Evolutionary conservation across 257 asterid species (phyloP).

Genomic region (Forsythia suspensa): DNA sequence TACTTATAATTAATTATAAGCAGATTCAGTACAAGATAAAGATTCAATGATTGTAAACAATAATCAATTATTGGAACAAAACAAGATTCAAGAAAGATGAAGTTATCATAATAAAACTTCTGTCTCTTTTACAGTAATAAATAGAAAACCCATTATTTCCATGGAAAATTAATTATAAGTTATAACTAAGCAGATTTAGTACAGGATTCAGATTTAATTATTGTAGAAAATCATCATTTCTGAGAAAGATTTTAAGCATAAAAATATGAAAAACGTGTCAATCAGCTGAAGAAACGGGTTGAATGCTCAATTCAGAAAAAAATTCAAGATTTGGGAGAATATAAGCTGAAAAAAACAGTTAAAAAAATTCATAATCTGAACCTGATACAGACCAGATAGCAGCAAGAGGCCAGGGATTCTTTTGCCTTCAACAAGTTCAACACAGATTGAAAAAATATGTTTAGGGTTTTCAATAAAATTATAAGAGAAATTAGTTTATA

Average conservation of each 20-base stretch:
- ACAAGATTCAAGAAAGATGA: neutral
- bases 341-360: neutral
- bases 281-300: too few species aligned
- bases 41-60: neutral
- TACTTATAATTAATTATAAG: neutral
- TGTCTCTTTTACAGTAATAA: too few species aligned
- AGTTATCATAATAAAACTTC: too few species aligned
- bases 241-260: neutral
- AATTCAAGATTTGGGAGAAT: neutral
- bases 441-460: slow-evolving; percentile 10
- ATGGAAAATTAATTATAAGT: neutral
- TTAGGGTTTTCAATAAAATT: slow-evolving; percentile 17
- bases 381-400: slow-evolving; percentile 23
- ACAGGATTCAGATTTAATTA: neutral
- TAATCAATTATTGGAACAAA: neutral
- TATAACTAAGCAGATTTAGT: neutral
- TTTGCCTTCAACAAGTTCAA: slow-evolving; percentile 18
- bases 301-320: too few species aligned
- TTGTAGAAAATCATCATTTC: neutral
- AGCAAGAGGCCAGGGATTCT: neutral
- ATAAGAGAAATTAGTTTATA: neutral
- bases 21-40: neutral
- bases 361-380: neutral
- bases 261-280: too few species aligned
- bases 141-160: neutral